Conservation (phyloP, 106 monocot species). For the Allium cepa region DNA sequence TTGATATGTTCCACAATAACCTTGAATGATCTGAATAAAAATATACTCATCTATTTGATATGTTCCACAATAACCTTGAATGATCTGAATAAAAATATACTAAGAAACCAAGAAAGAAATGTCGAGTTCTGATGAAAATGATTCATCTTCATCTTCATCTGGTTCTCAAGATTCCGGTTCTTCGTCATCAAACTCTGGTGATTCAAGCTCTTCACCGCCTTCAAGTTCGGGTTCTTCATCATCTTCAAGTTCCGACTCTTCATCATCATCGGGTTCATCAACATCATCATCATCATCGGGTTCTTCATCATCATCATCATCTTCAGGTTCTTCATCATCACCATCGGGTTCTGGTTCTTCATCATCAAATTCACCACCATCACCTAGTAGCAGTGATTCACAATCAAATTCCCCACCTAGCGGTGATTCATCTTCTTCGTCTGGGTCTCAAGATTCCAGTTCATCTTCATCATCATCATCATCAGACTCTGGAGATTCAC, state of each 20-base stretch:
- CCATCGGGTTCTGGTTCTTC: not conserved
- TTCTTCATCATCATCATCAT: conserved; percentile 3
- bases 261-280: not conserved
- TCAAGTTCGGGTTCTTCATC: conserved; percentile 1
- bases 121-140: not conserved
- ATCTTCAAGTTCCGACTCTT: not conserved
- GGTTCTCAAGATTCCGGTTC: not conserved
- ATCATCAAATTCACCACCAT: not conserved
- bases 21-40: not conserved
- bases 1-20: not conserved
- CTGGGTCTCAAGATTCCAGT: not conserved
- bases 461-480: not conserved
- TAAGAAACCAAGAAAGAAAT: not conserved
- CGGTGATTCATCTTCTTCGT: not conserved
- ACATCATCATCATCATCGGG: not conserved
- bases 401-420: not conserved
- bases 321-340: not conserved
- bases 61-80: not conserved
- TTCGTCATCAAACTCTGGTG: not conserved
- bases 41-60: not conserved
- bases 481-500: not conserved
- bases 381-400: not conserved
- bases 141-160: not conserved
- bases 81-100: not conserved
- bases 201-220: not conserved